Base-by-base conservation (phyloP, 441 rosid genomes). In the Isatis lusitanica region DNA sequence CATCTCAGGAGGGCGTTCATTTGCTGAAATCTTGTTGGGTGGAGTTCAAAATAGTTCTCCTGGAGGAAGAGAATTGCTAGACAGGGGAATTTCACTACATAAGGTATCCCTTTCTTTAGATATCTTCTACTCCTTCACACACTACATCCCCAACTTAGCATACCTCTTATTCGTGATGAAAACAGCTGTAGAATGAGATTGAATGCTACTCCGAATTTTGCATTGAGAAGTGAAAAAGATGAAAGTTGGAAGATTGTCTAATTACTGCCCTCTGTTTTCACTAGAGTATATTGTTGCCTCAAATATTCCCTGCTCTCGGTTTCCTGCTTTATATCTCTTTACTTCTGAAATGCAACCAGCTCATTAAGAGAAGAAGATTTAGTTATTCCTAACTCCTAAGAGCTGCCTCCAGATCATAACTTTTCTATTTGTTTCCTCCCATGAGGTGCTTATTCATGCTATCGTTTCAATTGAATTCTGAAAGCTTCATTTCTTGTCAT, bases 1-100 rank as follows among this genome's bases (percentile, higher is more conserved):
- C 50, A 90, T 94, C 77, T 84, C 99, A 58, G 99, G 99, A 80
- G 94, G 97, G 68, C 80, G 77, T 76, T 94, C 99, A 73, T 92
- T 92, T 78, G 97, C 97, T 1, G 98, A 89, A 83, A 85, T 94
- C 40, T 76, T 94, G 78, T 79, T 94, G 67, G 91, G 97, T 64
- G 85, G 86, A 75, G 71, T 81, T 57, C 57, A 73, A 36, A 81
- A 86, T 68, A 79, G 75, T 72, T 80, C 88, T 85, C 73, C 90
- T 59, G 80, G 51, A 63, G 79, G 84, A 30, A 72, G 67, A 68
- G 87, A 85, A 53, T 79, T 74, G 74, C 69, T 87, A 71, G 79
- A 83, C 65, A 82, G 87, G 80, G 96, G 97, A 43, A 83, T 85
- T 74, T 88, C 97, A 65, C 78, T 92, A 35, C 85, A 86, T 81